Conservation (phyloP, 352 stramenopile genomes). For the Phytophthora cajani region DNA sequence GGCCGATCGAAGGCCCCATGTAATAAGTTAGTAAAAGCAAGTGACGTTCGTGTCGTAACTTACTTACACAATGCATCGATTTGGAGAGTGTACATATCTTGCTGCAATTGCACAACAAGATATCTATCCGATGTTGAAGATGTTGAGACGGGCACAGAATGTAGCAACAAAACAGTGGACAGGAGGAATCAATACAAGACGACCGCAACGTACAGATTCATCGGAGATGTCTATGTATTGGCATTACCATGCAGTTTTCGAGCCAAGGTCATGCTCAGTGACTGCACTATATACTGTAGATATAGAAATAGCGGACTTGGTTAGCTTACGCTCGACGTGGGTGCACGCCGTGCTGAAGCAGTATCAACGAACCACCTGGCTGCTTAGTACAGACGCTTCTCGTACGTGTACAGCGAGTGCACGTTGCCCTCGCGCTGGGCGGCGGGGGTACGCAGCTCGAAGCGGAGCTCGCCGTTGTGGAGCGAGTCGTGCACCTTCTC, state of each 20-base stretch:
- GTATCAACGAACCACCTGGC: conserved; percentile 16
- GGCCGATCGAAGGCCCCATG: conserved; percentile 16
- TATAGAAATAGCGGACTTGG: conserved; percentile 34
- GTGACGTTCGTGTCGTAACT: conserved; percentile 5
- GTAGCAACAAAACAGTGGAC: not conserved
- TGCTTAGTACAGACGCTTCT: conserved; percentile 90
- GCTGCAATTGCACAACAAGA: not conserved
- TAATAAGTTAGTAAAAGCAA: conserved; percentile 16
- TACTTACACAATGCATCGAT: conserved; percentile 4
- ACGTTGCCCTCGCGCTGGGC: conserved; percentile 99
- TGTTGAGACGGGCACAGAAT: not conserved
- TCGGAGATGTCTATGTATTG: conserved; percentile 43
- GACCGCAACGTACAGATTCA: not conserved
- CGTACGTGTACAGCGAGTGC: conserved; percentile 98
- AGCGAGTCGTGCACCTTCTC: conserved; percentile 85
- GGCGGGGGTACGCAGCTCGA: conserved; percentile 98
- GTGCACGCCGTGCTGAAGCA: conserved; percentile 22
- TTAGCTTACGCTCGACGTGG: conserved; percentile 27
- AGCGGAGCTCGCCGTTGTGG: conserved; percentile 88
- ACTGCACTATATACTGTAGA: conserved; percentile 56
- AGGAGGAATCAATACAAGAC: not conserved
- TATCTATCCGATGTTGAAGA: not conserved
- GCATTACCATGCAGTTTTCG: conserved; percentile 50
- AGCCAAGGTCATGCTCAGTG: conserved; percentile 42
- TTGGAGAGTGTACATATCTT: not conserved